These are phyloP conservation scores for Fomitopsis schrenkii DNA, from an alignment of 1,284 basidiomycete genomes.

Conservation along the genomic window DNA sequence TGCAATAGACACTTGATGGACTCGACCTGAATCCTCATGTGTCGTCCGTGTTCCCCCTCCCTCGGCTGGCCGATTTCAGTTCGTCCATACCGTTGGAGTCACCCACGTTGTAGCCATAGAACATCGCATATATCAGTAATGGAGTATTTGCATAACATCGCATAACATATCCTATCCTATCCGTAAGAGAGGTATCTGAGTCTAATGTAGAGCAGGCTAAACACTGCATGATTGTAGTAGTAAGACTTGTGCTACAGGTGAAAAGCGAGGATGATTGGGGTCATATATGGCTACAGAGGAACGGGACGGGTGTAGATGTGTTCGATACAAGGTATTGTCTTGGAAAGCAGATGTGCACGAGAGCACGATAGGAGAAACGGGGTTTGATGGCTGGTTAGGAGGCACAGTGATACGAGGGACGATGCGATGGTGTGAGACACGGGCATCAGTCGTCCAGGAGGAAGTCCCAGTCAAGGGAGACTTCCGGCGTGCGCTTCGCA, in stretches of 20 bases:
- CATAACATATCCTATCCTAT: background rate
- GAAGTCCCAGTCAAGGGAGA: slow-evolving; percentile 71
- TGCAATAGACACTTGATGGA: background rate
- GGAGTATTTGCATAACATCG: background rate
- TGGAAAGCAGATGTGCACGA: background rate
- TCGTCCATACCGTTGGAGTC: background rate
- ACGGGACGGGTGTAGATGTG: background rate
- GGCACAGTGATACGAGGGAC: background rate
- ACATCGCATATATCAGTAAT: background rate
- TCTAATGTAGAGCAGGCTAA: background rate
- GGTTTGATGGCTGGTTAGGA: too few species aligned
- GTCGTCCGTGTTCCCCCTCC: too few species aligned
- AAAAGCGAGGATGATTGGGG: background rate
- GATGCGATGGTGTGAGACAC: background rate
- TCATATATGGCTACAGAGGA: background rate
- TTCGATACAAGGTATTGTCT: slow-evolving; percentile 3
- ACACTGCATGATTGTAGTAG: background rate
- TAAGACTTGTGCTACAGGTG: slow-evolving; percentile 18
- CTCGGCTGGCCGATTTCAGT: too few species aligned
- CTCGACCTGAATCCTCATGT: background rate
- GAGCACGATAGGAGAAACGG: slow-evolving; percentile 3
- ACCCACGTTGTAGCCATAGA: background rate
- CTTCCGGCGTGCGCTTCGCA: slow-evolving; percentile 47
- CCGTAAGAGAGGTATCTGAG: background rate
- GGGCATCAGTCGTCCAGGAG: slow-evolving; percentile 56